Evolutionary conservation across 1,284 basidiomycete species (phyloP).

Genomic region (Puccinia sorghi): DNA sequence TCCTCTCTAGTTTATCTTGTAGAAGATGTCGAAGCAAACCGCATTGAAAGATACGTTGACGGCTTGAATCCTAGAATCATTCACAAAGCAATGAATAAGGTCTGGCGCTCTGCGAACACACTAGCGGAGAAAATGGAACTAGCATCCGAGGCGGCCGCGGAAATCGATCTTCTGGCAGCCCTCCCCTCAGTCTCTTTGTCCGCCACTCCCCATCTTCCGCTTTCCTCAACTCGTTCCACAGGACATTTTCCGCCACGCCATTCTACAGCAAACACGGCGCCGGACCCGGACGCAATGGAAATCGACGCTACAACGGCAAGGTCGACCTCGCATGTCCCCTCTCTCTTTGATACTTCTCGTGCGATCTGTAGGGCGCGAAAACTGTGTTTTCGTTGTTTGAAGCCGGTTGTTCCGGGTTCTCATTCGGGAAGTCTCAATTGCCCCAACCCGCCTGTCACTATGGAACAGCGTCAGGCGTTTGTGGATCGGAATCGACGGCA

Average conservation of each 20-base stretch:
- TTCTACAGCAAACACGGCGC: not conserved
- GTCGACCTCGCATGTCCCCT: not conserved
- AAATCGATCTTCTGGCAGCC: not conserved
- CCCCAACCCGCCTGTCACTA: too few species aligned
- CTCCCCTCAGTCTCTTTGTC: not conserved
- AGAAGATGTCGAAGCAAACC: not conserved
- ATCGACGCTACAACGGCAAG: not conserved
- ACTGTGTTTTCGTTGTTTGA: too few species aligned
- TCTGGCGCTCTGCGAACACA: not conserved
- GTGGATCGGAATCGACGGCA: too few species aligned
- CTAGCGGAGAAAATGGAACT: not conserved
- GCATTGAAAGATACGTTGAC: not conserved
- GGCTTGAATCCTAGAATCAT: conserved; percentile 11
- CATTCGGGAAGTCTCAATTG: not conserved
- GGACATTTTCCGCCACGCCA: not conserved
- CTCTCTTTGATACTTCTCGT: not conserved
- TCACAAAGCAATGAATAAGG: not conserved
- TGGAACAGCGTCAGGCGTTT: too few species aligned
- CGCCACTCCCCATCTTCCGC: not conserved
- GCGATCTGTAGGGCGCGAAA: not conserved
- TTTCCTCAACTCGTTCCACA: not conserved
- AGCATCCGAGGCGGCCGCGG: not conserved
- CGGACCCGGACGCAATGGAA: not conserved
- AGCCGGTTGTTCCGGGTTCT: too few species aligned
- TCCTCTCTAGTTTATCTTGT: conserved; percentile 3